Percentiles rank a stretch among this genome's conserved stretches.
phyloP scores from a whole-genome alignment of 192 early-diverging fungal genomes.

The Coemansia sp. region DNA sequence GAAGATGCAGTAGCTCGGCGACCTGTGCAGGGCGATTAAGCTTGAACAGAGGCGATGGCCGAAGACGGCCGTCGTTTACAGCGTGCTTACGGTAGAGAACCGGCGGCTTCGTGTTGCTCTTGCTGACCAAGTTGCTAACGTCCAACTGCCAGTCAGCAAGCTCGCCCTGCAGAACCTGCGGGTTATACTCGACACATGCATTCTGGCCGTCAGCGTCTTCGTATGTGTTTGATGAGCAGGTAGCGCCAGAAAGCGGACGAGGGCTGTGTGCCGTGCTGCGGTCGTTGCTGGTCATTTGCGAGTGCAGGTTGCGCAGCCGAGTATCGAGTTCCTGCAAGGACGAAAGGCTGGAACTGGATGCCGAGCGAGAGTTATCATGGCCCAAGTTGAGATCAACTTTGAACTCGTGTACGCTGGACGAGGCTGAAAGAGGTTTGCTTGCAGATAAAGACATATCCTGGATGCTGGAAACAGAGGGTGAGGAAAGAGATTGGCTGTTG shows the following conservation, averaged over 20 bases:
- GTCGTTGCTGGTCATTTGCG: background rate
- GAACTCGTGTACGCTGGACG: background rate
- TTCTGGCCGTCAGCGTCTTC: background rate
- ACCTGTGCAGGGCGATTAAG: slow-evolving; percentile 19
- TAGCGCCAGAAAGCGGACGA: background rate
- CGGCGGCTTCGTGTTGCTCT: slow-evolving; percentile 16
- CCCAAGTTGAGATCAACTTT: slow-evolving; percentile 5
- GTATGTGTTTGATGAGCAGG: slow-evolving; percentile 6
- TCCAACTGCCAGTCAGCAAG: slow-evolving; percentile 16
- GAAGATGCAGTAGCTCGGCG: slow-evolving; percentile 25
- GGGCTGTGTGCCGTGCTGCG: background rate
- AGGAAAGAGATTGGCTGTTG: too few relatives aligned
- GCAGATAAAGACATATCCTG: background rate
- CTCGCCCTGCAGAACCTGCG: background rate
- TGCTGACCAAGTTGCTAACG: slow-evolving; percentile 33
- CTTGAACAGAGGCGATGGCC: slow-evolving; percentile 18
- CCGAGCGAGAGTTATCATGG: background rate
- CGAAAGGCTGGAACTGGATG: background rate
- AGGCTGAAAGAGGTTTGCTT: background rate
- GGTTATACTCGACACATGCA: background rate
- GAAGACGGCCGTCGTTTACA: background rate
- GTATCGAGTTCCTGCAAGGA: slow-evolving; percentile 9
- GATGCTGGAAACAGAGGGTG: background rate
- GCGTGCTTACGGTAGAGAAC: slow-evolving; percentile 26
- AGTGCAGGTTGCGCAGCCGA: background rate